Base-by-base conservation (phyloP, 768 basidiomycete species). In the Agrocybe chaxingu region DNA sequence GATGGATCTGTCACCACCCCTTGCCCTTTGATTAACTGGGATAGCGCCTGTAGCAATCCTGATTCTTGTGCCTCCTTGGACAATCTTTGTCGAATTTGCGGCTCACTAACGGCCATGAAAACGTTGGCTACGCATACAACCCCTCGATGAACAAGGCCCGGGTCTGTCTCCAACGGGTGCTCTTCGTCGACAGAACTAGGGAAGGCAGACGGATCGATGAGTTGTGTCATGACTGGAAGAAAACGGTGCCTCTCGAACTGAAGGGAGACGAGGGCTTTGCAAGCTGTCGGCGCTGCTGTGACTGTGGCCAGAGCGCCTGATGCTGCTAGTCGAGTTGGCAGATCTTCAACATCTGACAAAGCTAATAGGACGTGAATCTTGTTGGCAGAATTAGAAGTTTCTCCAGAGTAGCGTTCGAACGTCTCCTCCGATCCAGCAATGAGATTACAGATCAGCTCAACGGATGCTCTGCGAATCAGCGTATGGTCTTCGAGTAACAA, bases 391-490 rank as follows among this genome's bases (percentile, higher is more conserved):
- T 65, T 57, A 5, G 67, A 61, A 13, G 67, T 68, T 31, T 66
- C 66, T 19, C 81, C 82, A 8, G 79, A 81, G 62, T 89, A 96
- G 56, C 78, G 77, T 53, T 82, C 78, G 64, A 92, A 96, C 4
- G 87, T 81, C 4, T 74, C 73, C 40, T 93, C 89, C 11, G 85
- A 84, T 6, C 87, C 88, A 1, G 76, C 79, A 35, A 94, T 77
- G 10, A 99, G 77, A 69, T 99, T 99, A 76, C 95, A 98, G 3
- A 93, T 71, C 29, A 98, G 79, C 69, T 99, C 93, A 47, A 84
- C 86, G 1, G 95, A 84, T 2, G 97, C 96, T 51, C 97, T 76
- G 11, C 92, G 81, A 47, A 97, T 75, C 50, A 98, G 74, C 0
- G 66, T 68, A 65, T 96, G 89, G 46, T 94, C 91, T 59, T 95